These are phyloP conservation scores for Penicillium tannophilum DNA, from an alignment of 495 filamentous ascomycete genomes.

Conservation along the genomic window DNA sequence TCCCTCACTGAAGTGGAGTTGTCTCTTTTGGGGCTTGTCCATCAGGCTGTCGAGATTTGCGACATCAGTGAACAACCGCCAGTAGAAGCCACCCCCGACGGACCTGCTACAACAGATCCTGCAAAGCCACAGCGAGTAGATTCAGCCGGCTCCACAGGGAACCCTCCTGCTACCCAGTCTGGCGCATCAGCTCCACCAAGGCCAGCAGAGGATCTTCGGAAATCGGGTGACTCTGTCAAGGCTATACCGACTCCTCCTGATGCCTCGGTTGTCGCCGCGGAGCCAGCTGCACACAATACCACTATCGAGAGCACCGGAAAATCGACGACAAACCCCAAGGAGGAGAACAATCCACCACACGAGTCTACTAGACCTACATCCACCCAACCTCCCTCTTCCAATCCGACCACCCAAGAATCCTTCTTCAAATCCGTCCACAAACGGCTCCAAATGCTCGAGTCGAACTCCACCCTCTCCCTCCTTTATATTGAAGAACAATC, in stretches of 20 bases:
- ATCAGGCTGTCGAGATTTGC: slow-evolving; percentile 21
- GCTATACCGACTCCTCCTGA: slow-evolving; percentile 16
- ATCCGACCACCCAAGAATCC: slow-evolving; percentile 88
- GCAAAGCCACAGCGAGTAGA: slow-evolving; percentile 14
- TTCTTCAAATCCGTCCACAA: slow-evolving; percentile 98
- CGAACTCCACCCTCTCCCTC: slow-evolving; percentile 88
- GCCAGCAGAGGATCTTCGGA: slow-evolving; percentile 25
- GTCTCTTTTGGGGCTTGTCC: slow-evolving; percentile 15
- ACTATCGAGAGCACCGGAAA: slow-evolving; percentile 30
- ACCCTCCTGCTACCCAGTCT: slow-evolving; percentile 11
- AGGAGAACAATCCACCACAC: slow-evolving; percentile 30
- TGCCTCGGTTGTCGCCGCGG: slow-evolving; percentile 23
- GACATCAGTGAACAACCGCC: slow-evolving; percentile 21
- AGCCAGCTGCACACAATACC: slow-evolving; percentile 26
- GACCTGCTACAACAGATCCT: slow-evolving; percentile 11
- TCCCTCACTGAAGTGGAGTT: slow-evolving; percentile 17
- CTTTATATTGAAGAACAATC: slow-evolving; percentile 98
- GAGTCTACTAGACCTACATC: slow-evolving; percentile 52
- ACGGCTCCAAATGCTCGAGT: slow-evolving; percentile 84
- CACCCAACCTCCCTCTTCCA: slow-evolving; percentile 59
- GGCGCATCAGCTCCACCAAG: slow-evolving; percentile 14
- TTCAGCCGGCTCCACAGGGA: slow-evolving; percentile 11
- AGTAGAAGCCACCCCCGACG: slow-evolving; percentile 7
- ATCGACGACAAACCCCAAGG: slow-evolving; percentile 26
- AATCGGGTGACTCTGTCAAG: slow-evolving; percentile 24